These are phyloP conservation scores for Exophiala calicioides DNA, from an alignment of 2,329 filamentous ascomycete genomes.

Conservation along the genomic window DNA sequence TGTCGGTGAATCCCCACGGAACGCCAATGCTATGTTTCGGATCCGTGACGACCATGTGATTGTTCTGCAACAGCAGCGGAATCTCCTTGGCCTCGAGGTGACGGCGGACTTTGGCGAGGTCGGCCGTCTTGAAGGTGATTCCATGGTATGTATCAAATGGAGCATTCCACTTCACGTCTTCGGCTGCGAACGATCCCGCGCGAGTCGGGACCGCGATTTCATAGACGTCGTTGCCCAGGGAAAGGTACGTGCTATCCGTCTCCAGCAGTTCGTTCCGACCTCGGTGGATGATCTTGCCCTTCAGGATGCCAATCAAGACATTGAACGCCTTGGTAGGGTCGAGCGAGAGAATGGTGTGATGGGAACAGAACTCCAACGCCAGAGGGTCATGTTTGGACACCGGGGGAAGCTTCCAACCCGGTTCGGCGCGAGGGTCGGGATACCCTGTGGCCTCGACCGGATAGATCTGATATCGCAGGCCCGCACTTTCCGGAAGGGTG, in stretches of 20 bases:
- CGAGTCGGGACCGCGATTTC: constrained; percentile 1
- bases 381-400: background rate
- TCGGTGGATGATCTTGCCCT: constrained; percentile 3
- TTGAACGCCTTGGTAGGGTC: background rate
- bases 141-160: constrained; percentile 3
- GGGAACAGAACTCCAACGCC: constrained; percentile 1
- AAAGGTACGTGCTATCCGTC: constrained; percentile 3
- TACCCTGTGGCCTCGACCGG: background rate
- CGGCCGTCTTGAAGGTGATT: background rate
- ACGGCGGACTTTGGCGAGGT: background rate
- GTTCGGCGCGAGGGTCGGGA: constrained; percentile 1
- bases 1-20: background rate
- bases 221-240: constrained; percentile 1
- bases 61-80: background rate
- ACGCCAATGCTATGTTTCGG: background rate
- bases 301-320: constrained; percentile 1
- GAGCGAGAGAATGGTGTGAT: constrained; percentile 1
- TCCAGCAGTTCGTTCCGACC: constrained; percentile 1
- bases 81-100: constrained; percentile 1
- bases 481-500: constrained; percentile 1
- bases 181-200: constrained; percentile 1
- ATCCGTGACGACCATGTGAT: constrained; percentile 1
- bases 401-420: constrained; percentile 2
- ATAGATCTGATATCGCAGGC: constrained; percentile 6
- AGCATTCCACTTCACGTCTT: constrained; percentile 1